phyloP scores from a whole-genome alignment of 129 eudicot species.

The Calendula officinalis region DNA sequence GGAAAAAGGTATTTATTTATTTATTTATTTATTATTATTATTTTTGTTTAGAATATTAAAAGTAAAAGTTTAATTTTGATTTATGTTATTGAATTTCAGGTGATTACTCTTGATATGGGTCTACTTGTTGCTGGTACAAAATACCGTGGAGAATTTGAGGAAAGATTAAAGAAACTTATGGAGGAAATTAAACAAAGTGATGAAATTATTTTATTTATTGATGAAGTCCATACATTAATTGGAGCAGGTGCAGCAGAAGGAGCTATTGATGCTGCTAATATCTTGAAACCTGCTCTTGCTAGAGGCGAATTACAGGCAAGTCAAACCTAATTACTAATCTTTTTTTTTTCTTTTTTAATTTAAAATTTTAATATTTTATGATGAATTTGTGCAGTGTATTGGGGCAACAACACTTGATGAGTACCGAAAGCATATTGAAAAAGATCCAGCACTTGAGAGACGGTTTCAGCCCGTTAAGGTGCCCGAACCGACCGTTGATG shows the following conservation, averaged over 20 bases:
- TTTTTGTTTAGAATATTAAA: too few species aligned
- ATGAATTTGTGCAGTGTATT: conserved; percentile 53
- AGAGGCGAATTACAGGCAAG: conserved; percentile 86
- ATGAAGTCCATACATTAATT: conserved; percentile 86
- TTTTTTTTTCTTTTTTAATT: too few species aligned
- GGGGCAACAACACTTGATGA: conserved; percentile 97
- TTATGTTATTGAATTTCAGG: conserved; percentile 43
- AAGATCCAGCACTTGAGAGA: conserved; percentile 86
- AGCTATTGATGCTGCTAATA: conserved; percentile 72
- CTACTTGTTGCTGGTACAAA: conserved; percentile 83
- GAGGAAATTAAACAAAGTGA: conserved; percentile 76
- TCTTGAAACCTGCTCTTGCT: conserved; percentile 84
- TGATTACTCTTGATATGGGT: conserved; percentile 5
- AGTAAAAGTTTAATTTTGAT: too few species aligned
- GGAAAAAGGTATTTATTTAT: conserved; percentile 1
- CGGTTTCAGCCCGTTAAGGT: conserved; percentile 91
- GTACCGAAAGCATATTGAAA: conserved; percentile 85
- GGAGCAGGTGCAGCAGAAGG: conserved; percentile 38
- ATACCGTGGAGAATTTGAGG: conserved; percentile 52
- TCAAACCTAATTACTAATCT: neutral
- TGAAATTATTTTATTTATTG: conserved; percentile 79
- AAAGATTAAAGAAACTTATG: too few species aligned
- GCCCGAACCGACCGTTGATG: conserved; percentile 84
- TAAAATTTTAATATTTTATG: too few species aligned
- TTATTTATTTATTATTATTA: neutral